Evolutionary conservation across 2,329 filamentous ascomycete species (phyloP).

Genomic region (Exophiala oligosperma): DNA sequence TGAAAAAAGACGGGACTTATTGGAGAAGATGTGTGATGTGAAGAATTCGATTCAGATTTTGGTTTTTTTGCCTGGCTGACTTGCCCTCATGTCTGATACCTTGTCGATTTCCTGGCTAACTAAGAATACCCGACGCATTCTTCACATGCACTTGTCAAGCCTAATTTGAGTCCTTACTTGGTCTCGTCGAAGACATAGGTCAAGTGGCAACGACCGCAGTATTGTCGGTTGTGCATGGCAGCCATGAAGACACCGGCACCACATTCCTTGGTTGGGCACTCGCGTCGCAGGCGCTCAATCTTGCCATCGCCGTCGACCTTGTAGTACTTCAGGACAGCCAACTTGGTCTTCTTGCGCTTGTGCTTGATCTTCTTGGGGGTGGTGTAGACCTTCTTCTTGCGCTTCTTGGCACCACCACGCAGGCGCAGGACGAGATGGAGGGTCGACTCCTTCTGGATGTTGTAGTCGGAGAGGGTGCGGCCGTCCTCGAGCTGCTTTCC

Average conservation of each 20-base stretch:
- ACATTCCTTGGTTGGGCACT: conserved; percentile 95
- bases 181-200: conserved; percentile 33
- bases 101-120: not conserved
- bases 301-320: conserved; percentile 99
- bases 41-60: not conserved
- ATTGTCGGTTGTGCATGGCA: conserved; percentile 99
- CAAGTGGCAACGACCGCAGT: conserved; percentile 68
- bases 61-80: not conserved
- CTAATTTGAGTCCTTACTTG: conserved; percentile 14
- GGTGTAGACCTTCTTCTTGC: conserved; percentile 99
- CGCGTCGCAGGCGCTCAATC: conserved; percentile 97
- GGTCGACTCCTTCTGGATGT: conserved; percentile 99
- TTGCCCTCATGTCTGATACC: not conserved
- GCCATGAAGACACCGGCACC: conserved; percentile 99
- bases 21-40: not conserved
- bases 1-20: no score
- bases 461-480: conserved; percentile 99
- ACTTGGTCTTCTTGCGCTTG: conserved; percentile 99
- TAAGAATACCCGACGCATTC: not conserved
- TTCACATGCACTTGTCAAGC: no score
- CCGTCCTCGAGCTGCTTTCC: conserved; percentile 99
- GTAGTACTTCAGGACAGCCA: conserved; percentile 99
- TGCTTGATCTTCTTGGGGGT: conserved; percentile 99
- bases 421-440: conserved; percentile 97
- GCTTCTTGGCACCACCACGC: conserved; percentile 98